phyloP scores from a whole-genome alignment of 2,329 filamentous ascomycete genomes.

The Paecilomyces fulvus region DNA sequence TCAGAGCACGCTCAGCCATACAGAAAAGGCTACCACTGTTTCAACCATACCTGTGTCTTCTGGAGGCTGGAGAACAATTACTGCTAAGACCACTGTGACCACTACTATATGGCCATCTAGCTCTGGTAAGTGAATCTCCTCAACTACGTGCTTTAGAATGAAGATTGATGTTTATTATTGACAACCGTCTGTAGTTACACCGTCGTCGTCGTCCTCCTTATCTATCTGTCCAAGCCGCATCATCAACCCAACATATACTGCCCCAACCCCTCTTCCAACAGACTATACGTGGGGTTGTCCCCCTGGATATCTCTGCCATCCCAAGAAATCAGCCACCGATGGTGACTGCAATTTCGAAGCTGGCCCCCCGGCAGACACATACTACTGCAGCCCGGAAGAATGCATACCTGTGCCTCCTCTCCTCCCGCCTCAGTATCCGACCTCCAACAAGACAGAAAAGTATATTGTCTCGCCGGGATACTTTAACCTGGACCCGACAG shows the following conservation, averaged over 20 bases:
- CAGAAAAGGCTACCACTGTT: not conserved
- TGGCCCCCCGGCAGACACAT: constrained; percentile 30
- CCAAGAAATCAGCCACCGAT: constrained; percentile 20
- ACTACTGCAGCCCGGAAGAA: constrained; percentile 31
- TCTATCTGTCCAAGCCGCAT: constrained; percentile 20
- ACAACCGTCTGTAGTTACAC: constrained; percentile 4
- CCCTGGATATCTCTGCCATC: constrained; percentile 35
- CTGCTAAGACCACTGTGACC: not conserved
- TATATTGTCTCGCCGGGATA: constrained; percentile 49
- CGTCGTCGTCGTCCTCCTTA: not conserved
- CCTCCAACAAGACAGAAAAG: constrained; percentile 26
- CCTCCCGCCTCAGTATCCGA: constrained; percentile 17
- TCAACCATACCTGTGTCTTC: not conserved
- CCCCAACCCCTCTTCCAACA: constrained; percentile 14
- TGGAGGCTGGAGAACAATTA: not conserved
- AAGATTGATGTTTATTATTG: not conserved
- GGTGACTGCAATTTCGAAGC: constrained; percentile 32
- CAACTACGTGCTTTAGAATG: too few species aligned
- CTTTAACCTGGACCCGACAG: constrained; percentile 55
- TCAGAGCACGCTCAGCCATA: not conserved
- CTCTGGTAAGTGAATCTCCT: not conserved
- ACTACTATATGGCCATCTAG: not conserved
- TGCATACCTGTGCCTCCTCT: constrained; percentile 28
- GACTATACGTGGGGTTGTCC: constrained; percentile 36
- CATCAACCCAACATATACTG: constrained; percentile 22